Conservation (phyloP, 1,139 yeast genomes). For the Maudiozyma humilis region DNA sequence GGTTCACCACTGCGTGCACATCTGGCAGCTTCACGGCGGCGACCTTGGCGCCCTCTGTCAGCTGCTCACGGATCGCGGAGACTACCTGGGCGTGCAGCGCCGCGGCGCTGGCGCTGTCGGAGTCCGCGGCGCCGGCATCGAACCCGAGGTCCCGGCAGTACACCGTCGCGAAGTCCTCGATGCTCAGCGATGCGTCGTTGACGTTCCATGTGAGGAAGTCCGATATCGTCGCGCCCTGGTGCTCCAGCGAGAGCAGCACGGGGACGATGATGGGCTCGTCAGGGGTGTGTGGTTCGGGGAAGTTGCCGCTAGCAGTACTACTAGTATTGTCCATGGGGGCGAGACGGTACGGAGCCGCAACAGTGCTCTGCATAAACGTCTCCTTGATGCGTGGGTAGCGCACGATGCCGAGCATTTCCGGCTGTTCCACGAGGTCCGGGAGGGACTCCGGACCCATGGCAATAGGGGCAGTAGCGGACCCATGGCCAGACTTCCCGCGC, state of each 20-base stretch:
- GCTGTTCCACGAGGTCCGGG: conserved; percentile 29
- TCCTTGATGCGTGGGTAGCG: conserved; percentile 30
- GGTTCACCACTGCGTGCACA: conserved; percentile 67
- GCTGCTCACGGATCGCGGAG: conserved; percentile 66
- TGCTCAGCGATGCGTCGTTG: conserved; percentile 69
- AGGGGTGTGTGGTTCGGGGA: conserved; percentile 6
- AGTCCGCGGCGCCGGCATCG: conserved; percentile 24
- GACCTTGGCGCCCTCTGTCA: conserved; percentile 62
- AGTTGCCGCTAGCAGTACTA: too few relatives aligned
- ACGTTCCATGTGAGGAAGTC: conserved; percentile 90
- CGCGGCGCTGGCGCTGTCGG: conserved; percentile 14
- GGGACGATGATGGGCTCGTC: conserved; percentile 53
- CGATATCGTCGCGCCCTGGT: conserved; percentile 54
- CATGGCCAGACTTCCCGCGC: not conserved
- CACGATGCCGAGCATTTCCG: conserved; percentile 25
- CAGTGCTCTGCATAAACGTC: conserved; percentile 28
- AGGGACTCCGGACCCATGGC: conserved; percentile 8
- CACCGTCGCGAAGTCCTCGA: conserved; percentile 73
- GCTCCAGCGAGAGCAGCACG: conserved; percentile 65
- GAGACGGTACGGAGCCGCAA: conserved; percentile 28
- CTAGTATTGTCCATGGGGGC: too few relatives aligned
- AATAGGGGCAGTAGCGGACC: not conserved
- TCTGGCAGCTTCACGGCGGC: conserved; percentile 57
- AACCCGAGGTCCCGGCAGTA: conserved; percentile 79
- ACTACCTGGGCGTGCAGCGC: conserved; percentile 62